Evolutionary conservation across 2,329 filamentous ascomycete species (phyloP).

Genomic region (Arthrobotrys musiformis): DNA sequence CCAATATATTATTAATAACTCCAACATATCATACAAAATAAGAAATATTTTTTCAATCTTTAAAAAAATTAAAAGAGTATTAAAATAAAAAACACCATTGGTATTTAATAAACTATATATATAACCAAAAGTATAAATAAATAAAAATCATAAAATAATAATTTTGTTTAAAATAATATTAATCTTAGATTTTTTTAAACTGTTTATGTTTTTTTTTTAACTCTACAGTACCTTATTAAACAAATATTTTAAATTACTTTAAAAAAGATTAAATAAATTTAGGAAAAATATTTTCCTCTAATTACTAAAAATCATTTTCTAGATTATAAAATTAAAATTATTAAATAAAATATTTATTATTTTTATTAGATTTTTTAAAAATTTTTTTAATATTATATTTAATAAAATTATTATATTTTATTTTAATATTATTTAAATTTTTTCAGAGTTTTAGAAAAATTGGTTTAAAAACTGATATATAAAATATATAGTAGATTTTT

Average conservation of each 20-base stretch:
- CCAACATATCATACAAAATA: too few relatives aligned
- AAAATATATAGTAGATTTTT: too few relatives aligned
- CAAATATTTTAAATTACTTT: background rate
- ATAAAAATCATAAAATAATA: too few relatives aligned
- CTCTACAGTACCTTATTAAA: background rate
- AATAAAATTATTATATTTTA: background rate
- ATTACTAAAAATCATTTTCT: constrained; percentile 1
- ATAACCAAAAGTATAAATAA: too few relatives aligned
- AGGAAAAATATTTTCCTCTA: background rate
- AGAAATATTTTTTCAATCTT: too few relatives aligned
- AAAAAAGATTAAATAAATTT: background rate
- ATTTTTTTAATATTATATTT: background rate
- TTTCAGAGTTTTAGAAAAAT: background rate
- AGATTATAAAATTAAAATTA: background rate
- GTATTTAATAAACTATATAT: background rate
- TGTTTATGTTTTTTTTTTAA: background rate
- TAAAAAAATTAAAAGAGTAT: too few relatives aligned
- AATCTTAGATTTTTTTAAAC: background rate
- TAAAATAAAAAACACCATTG: constrained; percentile 47
- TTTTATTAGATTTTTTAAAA: constrained; percentile 6
- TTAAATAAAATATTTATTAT: constrained; percentile 1
- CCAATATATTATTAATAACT: too few relatives aligned
- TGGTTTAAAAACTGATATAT: too few relatives aligned
- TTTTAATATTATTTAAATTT: background rate
- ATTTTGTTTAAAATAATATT: background rate